A percentile compares a stretch with the other conserved stretches of the same genome.
These are phyloP conservation scores for Diatrype stigma DNA, from an alignment of 2,329 filamentous ascomycete genomes.

Conservation along the genomic window DNA sequence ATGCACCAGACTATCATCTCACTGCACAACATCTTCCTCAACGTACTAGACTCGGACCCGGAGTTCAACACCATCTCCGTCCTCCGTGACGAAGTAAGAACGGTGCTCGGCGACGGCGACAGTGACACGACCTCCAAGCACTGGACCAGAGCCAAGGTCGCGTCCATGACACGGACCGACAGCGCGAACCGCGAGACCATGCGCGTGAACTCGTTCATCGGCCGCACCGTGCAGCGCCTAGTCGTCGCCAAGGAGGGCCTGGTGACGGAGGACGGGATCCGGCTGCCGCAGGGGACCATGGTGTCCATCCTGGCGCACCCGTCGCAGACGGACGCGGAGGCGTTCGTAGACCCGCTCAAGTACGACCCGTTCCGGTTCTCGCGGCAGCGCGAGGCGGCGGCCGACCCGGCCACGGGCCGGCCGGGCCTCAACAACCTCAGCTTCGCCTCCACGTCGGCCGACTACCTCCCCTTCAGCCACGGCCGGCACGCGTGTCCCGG, in stretches of 20 bases:
- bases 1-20: slow-evolving; percentile 38
- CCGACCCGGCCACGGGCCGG: slow-evolving; percentile 9
- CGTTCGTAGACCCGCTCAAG: slow-evolving; percentile 29
- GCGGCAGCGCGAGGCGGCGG: slow-evolving; percentile 26
- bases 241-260: slow-evolving; percentile 23
- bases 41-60: slow-evolving; percentile 36
- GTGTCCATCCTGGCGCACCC: slow-evolving; percentile 30
- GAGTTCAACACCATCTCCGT: slow-evolving; percentile 33
- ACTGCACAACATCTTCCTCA: slow-evolving; percentile 37
- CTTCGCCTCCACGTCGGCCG: slow-evolving; percentile 29
- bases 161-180: slow-evolving; percentile 35
- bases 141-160: slow-evolving; percentile 37
- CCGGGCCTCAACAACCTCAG: slow-evolving; percentile 22
- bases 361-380: slow-evolving; percentile 41
- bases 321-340: slow-evolving; percentile 25
- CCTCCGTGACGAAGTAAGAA: slow-evolving; percentile 34
- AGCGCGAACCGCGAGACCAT: slow-evolving; percentile 41
- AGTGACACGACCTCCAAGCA: slow-evolving; percentile 4
- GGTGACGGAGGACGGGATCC: slow-evolving; percentile 27
- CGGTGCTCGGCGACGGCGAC: slow-evolving; percentile 23
- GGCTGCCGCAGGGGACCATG: slow-evolving; percentile 28
- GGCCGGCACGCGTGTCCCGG: slow-evolving; percentile 38
- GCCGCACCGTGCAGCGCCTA: slow-evolving; percentile 25
- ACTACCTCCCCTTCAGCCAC: slow-evolving; percentile 33
- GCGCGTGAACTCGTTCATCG: slow-evolving; percentile 29